phyloP scores from a whole-genome alignment of 2,329 filamentous ascomycete genomes.

The Ceratocystis variospora region DNA sequence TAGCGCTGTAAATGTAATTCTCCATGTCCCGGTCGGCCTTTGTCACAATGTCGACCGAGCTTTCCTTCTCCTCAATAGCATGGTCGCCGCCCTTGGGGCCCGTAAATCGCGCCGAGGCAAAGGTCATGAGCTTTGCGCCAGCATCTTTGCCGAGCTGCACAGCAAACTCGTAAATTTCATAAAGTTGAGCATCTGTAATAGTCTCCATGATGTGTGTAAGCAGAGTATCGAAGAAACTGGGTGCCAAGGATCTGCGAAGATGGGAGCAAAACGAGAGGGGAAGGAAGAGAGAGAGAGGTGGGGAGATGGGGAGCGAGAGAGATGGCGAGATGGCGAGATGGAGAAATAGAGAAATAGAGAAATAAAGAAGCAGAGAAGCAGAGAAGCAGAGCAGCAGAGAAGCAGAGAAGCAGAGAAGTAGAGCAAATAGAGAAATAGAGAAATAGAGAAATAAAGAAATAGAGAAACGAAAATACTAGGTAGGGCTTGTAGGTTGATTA shows the following conservation, averaged over 20 bases:
- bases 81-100: conserved; percentile 23
- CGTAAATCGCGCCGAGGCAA: conserved; percentile 40
- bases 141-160: conserved; percentile 57
- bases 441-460: background rate
- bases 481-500: background rate
- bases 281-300: conserved; percentile 3
- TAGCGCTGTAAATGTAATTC: conserved; percentile 23
- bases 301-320: background rate
- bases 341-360: background rate
- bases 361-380: background rate
- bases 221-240: background rate
- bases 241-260: background rate
- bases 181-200: conserved; percentile 5
- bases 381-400: background rate
- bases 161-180: conserved; percentile 46
- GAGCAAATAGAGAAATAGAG: too few species aligned
- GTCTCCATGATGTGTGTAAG: background rate
- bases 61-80: conserved; percentile 48
- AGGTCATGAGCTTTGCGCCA: conserved; percentile 51
- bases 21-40: conserved; percentile 55
- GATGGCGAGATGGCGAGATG: background rate
- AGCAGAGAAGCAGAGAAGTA: background rate
- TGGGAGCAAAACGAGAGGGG: conserved; percentile 14
- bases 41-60: conserved; percentile 63
- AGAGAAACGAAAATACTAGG: background rate